These are phyloP conservation scores for Melaleuca alternifolia DNA, from an alignment of 345 rosid species.

Conservation along the genomic window DNA sequence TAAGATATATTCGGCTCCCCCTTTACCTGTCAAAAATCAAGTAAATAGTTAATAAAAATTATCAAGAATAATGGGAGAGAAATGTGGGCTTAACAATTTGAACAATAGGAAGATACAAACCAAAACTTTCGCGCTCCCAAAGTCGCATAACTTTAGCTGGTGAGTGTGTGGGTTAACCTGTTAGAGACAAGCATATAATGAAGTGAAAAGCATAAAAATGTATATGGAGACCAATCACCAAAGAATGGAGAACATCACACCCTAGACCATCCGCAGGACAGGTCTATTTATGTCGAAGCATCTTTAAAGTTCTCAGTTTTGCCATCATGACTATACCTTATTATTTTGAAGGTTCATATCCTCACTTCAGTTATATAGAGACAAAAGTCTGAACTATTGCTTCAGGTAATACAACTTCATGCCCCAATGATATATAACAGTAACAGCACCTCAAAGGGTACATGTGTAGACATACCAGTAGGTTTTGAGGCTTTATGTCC, in stretches of 20 bases:
- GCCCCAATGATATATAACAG: neutral
- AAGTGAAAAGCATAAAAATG: neutral
- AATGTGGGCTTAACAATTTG: neutral
- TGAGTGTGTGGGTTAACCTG: conserved; percentile 98
- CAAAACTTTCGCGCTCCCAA: conserved; percentile 98
- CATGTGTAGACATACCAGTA: conserved; percentile 44
- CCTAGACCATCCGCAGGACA: neutral
- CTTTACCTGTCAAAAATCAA: conserved; percentile 51
- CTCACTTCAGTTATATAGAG: neutral
- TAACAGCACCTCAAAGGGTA: neutral
- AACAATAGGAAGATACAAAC: conserved; percentile 23
- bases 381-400: neutral
- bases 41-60: neutral
- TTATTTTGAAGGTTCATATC: neutral
- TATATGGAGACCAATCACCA: neutral
- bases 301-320: neutral
- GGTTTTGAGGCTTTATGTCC: conserved; percentile 97
- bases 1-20: conserved; percentile 96
- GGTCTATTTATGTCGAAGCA: neutral
- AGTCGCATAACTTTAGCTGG: conserved; percentile 90
- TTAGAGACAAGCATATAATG: neutral
- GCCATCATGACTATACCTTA: neutral
- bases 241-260: neutral
- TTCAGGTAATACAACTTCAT: neutral
- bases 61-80: neutral